Evolutionary conservation across 2,329 filamentous ascomycete genomes (phyloP).

Genomic region (Hymenoscyphus salicellus): DNA sequence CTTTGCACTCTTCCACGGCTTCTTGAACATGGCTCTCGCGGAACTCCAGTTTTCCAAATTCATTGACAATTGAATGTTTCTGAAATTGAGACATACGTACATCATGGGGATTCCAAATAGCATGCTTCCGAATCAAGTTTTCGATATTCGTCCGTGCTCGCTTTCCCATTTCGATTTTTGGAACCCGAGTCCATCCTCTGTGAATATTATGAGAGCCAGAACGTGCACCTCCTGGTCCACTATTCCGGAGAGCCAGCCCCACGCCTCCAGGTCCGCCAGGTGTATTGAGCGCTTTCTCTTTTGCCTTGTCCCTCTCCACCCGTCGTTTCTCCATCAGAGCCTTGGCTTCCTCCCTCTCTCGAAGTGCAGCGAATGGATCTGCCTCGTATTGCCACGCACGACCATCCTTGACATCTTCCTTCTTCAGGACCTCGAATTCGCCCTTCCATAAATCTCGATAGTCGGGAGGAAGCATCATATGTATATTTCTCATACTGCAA

Average conservation of each 20-base stretch:
- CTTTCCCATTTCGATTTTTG: constrained; percentile 89
- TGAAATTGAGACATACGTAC: constrained; percentile 60
- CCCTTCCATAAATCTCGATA: constrained; percentile 89
- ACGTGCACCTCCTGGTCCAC: constrained; percentile 38
- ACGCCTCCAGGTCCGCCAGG: constrained; percentile 51
- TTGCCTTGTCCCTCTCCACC: constrained; percentile 64
- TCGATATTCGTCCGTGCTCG: constrained; percentile 78
- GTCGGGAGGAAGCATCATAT: constrained; percentile 88
- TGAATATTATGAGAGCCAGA: constrained; percentile 40
- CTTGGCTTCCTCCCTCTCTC: constrained; percentile 76
- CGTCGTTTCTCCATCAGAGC: constrained; percentile 75
- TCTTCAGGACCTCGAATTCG: constrained; percentile 79
- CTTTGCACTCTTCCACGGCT: constrained; percentile 81
- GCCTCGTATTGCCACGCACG: constrained; percentile 90
- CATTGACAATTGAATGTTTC: constrained; percentile 62
- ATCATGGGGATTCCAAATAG: constrained; percentile 82
- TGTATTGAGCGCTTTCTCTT: constrained; percentile 65
- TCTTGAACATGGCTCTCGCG: constrained; percentile 86
- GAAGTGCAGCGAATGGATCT: constrained; percentile 81
- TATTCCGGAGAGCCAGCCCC: constrained; percentile 50
- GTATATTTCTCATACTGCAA: constrained; percentile 92
- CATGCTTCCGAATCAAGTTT: constrained; percentile 70
- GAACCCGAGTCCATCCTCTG: constrained; percentile 78
- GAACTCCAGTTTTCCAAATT: constrained; percentile 78
- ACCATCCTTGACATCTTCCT: constrained; percentile 73